Evolutionary conservation across 768 basidiomycete species (phyloP).

Genomic region (Mrakia hoshinonis): DNA sequence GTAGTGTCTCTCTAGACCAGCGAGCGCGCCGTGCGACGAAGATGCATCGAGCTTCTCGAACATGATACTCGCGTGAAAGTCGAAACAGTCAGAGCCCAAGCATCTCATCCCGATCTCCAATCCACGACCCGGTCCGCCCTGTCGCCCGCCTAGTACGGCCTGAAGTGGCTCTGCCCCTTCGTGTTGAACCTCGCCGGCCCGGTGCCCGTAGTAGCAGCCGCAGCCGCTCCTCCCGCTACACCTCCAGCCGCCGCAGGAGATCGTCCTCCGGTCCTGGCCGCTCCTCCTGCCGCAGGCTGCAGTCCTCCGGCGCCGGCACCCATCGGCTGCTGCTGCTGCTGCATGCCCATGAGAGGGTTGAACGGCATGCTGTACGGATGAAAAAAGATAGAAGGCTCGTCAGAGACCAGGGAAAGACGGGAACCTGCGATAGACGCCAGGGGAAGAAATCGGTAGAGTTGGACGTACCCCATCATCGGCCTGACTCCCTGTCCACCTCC

Average conservation of each 20-base stretch:
- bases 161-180: slow-evolving; percentile 29
- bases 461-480: not conserved
- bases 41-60: too few relatives aligned
- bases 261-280: slow-evolving; percentile 5
- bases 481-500: not conserved
- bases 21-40: too few relatives aligned
- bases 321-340: slow-evolving; percentile 1
- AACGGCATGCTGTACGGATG: slow-evolving; percentile 19
- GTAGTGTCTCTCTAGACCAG: too few relatives aligned
- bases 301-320: not conserved
- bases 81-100: too few relatives aligned
- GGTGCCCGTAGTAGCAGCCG: not conserved
- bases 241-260: not conserved
- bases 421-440: too few relatives aligned
- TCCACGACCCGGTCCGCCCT: not conserved
- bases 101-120: too few relatives aligned
- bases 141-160: slow-evolving; percentile 19
- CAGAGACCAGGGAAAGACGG: not conserved
- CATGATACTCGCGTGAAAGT: too few relatives aligned
- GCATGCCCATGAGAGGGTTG: slow-evolving; percentile 9
- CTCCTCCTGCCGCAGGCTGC: not conserved
- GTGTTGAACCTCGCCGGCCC: slow-evolving; percentile 29
- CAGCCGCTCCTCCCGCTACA: not conserved
- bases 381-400: too few relatives aligned
- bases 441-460: not conserved